Base-by-base conservation (phyloP, 768 basidiomycete species). In the Trametes meyenii region DNA sequence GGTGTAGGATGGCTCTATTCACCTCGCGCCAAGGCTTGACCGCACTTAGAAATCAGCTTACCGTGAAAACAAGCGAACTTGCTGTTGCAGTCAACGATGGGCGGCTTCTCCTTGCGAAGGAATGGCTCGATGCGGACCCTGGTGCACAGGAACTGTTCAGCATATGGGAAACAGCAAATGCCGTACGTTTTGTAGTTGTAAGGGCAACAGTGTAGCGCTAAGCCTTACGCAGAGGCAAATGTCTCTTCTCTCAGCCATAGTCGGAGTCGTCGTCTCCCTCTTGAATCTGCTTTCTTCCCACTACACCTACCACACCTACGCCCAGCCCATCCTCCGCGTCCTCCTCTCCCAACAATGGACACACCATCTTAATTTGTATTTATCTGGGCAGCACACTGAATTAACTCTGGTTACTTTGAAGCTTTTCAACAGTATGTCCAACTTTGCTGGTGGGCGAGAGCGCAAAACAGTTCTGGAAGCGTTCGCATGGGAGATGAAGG, bases 401-500 rank as follows among this genome's bases (percentile, higher is more conserved):
- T 76, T 88, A 11, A 82, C 88, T 24, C 77, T 94, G 8, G 81
- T 82, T 0, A 82, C 87, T 0, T 72, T 94, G 58, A 88, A 86
- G 65, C 70, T 92, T 17, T 85, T 85, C 69, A 80, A 84, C 61
- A 73, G 76, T 0, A 79, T 92, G 66, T 85, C 88, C 2, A 70
- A 72, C 0, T 92, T 88, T 69, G 86, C 81, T 1, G 81, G 88
- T 23, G 89, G 90, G 17, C 74, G 80, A 23, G 89, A 92, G 63
- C 79, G 83, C 52, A 87, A 83, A 63, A 68, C 77, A 0, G 77
- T 90, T 1, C 72, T 87, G 26, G 91, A 92, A 55, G 78, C 78
- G 0, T 91, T 94, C 72, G 82, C 84, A 6, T 94, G 92, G 92
- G 90, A 90, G 59, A 78, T 81, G 33, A 93, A 92, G 79, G 92